Base-by-base conservation (phyloP, 352 stramenopile species). In the Phytophthora idaei region DNA sequence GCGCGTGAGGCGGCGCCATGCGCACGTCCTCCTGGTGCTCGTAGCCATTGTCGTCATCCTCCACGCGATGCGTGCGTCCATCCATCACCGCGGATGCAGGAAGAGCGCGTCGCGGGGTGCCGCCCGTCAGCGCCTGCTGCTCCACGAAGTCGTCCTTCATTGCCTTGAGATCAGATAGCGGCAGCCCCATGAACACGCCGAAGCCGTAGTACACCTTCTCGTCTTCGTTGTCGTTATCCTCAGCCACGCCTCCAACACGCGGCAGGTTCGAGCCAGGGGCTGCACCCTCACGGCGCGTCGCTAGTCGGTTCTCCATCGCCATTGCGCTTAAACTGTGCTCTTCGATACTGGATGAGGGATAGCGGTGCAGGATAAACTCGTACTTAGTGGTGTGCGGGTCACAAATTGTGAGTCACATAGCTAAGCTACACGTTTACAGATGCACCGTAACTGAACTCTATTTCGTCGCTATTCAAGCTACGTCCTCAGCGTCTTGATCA, bases 201-300 rank as follows among this genome's bases (percentile, higher is more conserved):
- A 95, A 95, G 53, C 87, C 87, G 73, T 95, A 95, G 82, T 95
- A 95, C 1, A 95, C 76, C 71, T 95, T 92, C 61, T 94, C 83
- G 51, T 92, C 80, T 52, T 94, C 85, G 54, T 78, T 87, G 45
- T 91, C 83, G 60, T 83, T 87, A 45, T 90, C 80, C 49, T 85
- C 74, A 25, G 64, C 67, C 8, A 85, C 73, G 25, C 65, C 59
- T 32, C 61, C 47, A 3, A 73, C 50, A 8, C 67, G 64, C 29
- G 71, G 64, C 2, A 68, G 41, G 45, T 61, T 70, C 34, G 55
- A 61, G 28, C 69, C 64, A 12, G 50, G 45, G 37, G 45, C 58
- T 27, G 47, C 41, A n/a, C 49, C 55, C n/a, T 70, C 61, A 39
- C 65, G 62, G 10, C 75, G 74, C 51, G 73, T 55, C 12, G 72